Conservation (phyloP, 306 rosid species). For the Morella rubra region DNA sequence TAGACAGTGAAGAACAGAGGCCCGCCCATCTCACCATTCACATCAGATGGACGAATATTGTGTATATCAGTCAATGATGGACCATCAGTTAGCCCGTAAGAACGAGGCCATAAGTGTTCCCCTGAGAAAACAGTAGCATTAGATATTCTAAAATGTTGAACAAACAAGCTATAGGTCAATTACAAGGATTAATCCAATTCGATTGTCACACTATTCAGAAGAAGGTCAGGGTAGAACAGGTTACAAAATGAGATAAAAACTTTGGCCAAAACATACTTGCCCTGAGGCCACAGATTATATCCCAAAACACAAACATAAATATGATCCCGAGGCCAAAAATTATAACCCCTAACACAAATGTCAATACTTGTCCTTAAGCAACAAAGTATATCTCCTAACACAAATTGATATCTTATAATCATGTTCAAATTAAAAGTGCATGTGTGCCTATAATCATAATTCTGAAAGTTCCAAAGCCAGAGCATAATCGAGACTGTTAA, state of each 20-base stretch:
- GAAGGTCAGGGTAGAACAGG: background rate
- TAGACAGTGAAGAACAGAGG: slow-evolving; percentile 5
- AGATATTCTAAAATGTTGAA: background rate
- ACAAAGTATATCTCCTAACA: too few relatives aligned
- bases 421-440: slow-evolving; percentile 2
- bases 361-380: too few relatives aligned
- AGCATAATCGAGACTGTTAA: slow-evolving; percentile 8
- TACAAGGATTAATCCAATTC: background rate
- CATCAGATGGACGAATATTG: slow-evolving; percentile 72
- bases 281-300: too few relatives aligned
- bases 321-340: too few relatives aligned
- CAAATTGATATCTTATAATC: background rate
- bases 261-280: too few relatives aligned
- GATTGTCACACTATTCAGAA: background rate
- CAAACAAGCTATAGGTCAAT: background rate
- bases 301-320: too few relatives aligned
- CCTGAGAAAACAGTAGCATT: slow-evolving; percentile 33
- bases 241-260: background rate
- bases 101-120: slow-evolving; percentile 84
- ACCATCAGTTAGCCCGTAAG: slow-evolving; percentile 59
- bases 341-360: too few relatives aligned
- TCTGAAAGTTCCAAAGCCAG: background rate
- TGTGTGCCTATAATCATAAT: slow-evolving; percentile 11
- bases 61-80: slow-evolving; percentile 68
- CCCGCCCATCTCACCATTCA: slow-evolving; percentile 49